phyloP scores from a whole-genome alignment of 345 rosid species.

The Salix exigua region DNA sequence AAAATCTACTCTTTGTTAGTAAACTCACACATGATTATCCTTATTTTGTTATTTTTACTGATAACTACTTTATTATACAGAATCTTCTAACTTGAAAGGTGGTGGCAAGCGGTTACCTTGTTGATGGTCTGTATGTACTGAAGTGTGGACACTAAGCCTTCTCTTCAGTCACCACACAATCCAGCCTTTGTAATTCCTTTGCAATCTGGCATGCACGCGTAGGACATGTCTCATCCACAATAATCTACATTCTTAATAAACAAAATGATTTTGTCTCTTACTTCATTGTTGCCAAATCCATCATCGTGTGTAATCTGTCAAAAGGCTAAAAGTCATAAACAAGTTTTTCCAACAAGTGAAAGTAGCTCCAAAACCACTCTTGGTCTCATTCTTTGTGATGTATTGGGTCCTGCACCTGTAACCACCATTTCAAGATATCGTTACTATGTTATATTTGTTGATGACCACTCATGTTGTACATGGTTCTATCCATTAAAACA shows the following conservation, averaged over 20 bases:
- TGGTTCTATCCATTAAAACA: too few relatives aligned
- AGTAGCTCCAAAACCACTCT: too few relatives aligned
- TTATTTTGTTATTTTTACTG: background rate
- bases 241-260: background rate
- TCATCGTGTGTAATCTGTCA: background rate
- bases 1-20: conserved; percentile 12
- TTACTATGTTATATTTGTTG: too few relatives aligned
- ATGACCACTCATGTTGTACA: too few relatives aligned
- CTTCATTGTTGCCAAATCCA: conserved; percentile 2
- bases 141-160: background rate
- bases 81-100: background rate
- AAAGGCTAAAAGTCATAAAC: conserved; percentile 3
- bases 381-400: too few relatives aligned
- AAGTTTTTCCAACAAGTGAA: too few relatives aligned
- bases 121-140: background rate
- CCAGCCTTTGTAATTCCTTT: background rate
- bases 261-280: too few relatives aligned
- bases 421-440: too few relatives aligned
- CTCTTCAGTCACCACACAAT: background rate
- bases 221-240: background rate
- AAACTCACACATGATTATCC: background rate
- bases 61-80: background rate
- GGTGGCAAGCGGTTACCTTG: background rate
- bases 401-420: too few relatives aligned
- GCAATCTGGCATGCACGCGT: conserved; percentile 3